Conservation (phyloP, 176 grass and related monocot genomes). For the Guadua angustifolia region DNA sequence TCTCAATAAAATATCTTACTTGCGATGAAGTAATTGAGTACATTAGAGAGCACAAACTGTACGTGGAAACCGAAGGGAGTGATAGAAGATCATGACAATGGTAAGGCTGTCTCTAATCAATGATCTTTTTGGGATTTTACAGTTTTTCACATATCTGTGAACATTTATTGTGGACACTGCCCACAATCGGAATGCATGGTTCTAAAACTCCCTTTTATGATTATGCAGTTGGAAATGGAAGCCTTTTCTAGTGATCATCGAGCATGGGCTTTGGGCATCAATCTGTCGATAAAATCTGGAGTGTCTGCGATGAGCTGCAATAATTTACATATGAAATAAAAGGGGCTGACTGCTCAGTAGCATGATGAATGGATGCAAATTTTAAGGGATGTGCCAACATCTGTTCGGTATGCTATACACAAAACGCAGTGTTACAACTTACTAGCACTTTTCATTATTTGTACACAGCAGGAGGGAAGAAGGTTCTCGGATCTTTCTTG, state of each 20-base stretch:
- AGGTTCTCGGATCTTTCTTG: neutral
- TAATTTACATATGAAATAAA: neutral
- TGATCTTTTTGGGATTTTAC: neutral
- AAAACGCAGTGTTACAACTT: neutral
- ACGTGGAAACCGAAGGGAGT: constrained; percentile 26
- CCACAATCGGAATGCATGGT: neutral
- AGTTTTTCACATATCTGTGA: neutral
- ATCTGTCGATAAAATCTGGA: neutral
- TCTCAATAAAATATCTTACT: constrained; percentile 82
- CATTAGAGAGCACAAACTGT: constrained; percentile 69
- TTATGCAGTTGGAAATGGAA: neutral
- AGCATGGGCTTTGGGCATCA: neutral
- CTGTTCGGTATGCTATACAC: neutral
- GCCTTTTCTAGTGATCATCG: neutral
- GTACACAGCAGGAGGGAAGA: neutral
- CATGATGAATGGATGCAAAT: neutral
- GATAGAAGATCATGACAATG: constrained; percentile 22
- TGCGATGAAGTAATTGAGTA: constrained; percentile 80
- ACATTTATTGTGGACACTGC: neutral
- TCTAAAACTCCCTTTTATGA: neutral
- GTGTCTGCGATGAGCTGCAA: neutral
- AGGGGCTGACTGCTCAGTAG: neutral
- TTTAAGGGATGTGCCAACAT: neutral
- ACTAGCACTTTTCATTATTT: neutral
- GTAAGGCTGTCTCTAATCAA: neutral